Evolutionary conservation across 345 rosid genomes (phyloP).

Genomic region (Streptanthus diversifolius): DNA sequence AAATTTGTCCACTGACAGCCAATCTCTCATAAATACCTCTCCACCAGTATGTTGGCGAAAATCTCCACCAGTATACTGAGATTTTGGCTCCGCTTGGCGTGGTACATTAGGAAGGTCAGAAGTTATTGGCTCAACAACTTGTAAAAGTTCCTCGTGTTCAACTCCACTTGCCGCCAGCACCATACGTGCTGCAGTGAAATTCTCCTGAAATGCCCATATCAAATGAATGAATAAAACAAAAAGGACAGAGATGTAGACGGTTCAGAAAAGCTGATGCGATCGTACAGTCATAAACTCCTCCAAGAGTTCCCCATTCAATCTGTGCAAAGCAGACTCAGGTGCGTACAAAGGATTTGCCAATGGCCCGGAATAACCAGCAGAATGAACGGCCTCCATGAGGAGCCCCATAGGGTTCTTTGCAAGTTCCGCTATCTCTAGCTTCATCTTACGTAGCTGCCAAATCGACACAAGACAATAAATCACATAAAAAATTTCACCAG

Average conservation of each 20-base stretch:
- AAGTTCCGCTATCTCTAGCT: constrained; percentile 51
- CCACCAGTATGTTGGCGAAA: constrained; percentile 62
- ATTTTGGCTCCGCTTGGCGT: constrained; percentile 41
- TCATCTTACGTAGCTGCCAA: constrained; percentile 53
- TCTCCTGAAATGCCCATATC: constrained; percentile 44
- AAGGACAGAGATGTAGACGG: constrained; percentile 8
- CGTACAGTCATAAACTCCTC: constrained; percentile 66
- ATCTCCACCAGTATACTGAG: constrained; percentile 72
- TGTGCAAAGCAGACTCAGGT: constrained; percentile 48
- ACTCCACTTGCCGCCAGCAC: constrained; percentile 73
- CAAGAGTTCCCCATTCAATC: constrained; percentile 49
- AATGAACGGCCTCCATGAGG: constrained; percentile 72
- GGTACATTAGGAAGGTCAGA: constrained; percentile 55
- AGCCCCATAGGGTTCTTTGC: constrained; percentile 63
- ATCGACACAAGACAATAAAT: not conserved
- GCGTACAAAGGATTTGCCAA: constrained; percentile 70
- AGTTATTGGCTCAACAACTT: constrained; percentile 62
- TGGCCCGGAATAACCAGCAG: constrained; percentile 59
- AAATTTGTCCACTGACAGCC: constrained; percentile 14
- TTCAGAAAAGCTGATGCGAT: not conserved
- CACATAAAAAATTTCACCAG: not conserved
- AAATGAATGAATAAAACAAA: not conserved
- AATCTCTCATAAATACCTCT: constrained; percentile 35
- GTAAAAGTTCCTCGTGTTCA: constrained; percentile 58
- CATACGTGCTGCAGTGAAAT: constrained; percentile 65